Evolutionary conservation across 2,329 filamentous ascomycete genomes (phyloP).

Genomic region (Herpomyces periplanetae): DNA sequence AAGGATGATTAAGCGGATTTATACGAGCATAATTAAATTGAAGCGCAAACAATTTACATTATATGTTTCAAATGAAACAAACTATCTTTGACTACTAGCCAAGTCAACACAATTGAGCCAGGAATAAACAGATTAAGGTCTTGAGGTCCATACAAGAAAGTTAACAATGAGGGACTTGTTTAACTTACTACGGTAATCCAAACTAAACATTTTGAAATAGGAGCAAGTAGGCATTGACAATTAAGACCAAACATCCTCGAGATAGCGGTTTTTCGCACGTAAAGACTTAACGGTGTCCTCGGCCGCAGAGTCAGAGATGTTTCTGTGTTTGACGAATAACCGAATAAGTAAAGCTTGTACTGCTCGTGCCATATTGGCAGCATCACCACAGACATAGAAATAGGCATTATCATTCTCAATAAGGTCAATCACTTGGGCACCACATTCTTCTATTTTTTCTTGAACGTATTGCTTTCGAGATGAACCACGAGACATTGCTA

Average conservation of each 20-base stretch:
- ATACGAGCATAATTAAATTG: too few species aligned
- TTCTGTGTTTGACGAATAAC: slow-evolving; percentile 49
- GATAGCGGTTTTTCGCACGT: slow-evolving; percentile 77
- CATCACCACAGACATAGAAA: slow-evolving; percentile 93
- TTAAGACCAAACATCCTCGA: slow-evolving; percentile 33
- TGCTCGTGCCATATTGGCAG: slow-evolving; percentile 79
- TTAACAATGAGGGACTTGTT: too few species aligned
- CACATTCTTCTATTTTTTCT: slow-evolving; percentile 47
- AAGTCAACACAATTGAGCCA: too few species aligned
- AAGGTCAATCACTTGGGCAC: slow-evolving; percentile 50
- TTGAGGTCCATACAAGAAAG: too few species aligned
- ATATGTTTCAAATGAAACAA: too few species aligned
- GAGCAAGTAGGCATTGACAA: too few species aligned
- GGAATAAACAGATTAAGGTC: too few species aligned
- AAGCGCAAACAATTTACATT: too few species aligned
- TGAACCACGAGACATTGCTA: slow-evolving; percentile 67
- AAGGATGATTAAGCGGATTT: too few species aligned
- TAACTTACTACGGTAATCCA: too few species aligned
- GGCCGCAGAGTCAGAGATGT: slow-evolving; percentile 43
- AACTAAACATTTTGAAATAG: too few species aligned
- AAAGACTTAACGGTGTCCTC: slow-evolving; percentile 93
- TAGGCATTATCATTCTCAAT: slow-evolving; percentile 49
- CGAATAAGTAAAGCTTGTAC: slow-evolving; percentile 55
- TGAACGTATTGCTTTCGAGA: slow-evolving; percentile 84
- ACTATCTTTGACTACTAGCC: too few species aligned